Evolutionary conservation across 2,329 filamentous ascomycete species (phyloP).

Genomic region (Pseudogymnoascus pannorum): DNA sequence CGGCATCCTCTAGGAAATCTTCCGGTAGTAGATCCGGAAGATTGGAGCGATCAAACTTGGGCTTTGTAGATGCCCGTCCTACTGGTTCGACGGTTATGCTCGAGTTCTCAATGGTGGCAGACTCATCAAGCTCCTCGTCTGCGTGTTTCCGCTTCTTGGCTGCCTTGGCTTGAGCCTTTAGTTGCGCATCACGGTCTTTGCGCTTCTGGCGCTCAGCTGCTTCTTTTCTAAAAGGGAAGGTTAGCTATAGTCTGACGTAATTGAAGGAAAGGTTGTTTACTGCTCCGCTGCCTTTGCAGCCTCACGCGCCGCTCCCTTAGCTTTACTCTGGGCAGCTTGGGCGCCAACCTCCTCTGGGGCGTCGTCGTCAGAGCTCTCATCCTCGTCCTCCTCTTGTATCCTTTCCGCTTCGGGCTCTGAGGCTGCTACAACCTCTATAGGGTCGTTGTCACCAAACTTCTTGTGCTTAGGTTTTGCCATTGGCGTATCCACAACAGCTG

Average conservation of each 20-base stretch:
- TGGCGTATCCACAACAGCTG: not conserved
- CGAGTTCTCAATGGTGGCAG: not conserved
- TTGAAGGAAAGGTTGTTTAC: conserved; percentile 14
- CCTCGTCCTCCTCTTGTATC: not conserved
- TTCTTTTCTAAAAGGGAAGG: conserved; percentile 21
- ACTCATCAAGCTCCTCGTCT: conserved; percentile 5
- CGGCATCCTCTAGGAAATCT: conserved; percentile 25
- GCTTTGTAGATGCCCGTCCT: not conserved
- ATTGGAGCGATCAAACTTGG: not conserved
- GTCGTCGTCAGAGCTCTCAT: conserved; percentile 22
- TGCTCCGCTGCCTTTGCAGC: conserved; percentile 24
- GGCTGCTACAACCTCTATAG: conserved; percentile 14
- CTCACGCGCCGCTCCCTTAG: conserved; percentile 18
- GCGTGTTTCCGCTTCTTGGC: conserved; percentile 22
- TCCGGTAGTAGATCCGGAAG: conserved; percentile 25
- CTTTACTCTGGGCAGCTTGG: conserved; percentile 20
- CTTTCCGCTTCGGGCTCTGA: conserved; percentile 11
- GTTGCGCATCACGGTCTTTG: conserved; percentile 22
- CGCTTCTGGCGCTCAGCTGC: conserved; percentile 23
- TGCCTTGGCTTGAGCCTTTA: conserved; percentile 22
- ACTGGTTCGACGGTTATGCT: not conserved
- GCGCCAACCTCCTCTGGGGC: conserved; percentile 25
- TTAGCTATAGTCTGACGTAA: not conserved
- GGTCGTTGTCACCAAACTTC: conserved; percentile 22
- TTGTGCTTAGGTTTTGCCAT: conserved; percentile 17